Conservation (phyloP, 169 alveolate species). For the Amoebophrya sp. region DNA sequence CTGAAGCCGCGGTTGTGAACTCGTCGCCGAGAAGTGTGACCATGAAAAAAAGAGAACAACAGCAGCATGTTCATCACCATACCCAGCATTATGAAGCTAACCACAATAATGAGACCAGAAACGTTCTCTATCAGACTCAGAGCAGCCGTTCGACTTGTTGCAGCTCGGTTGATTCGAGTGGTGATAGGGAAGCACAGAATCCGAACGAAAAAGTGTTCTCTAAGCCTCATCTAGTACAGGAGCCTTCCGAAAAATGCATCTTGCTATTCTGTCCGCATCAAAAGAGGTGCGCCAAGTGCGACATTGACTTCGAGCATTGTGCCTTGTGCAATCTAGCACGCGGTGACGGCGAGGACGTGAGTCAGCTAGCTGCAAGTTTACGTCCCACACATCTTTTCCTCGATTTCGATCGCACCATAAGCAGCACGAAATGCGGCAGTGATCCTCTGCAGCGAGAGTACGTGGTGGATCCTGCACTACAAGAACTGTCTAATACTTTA, state of each 20-base stretch:
- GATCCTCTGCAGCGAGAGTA: not conserved
- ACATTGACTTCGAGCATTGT: not conserved
- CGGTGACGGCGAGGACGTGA: not conserved
- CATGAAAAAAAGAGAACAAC: too few relatives aligned
- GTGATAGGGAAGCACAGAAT: too few relatives aligned
- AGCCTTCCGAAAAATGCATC: not conserved
- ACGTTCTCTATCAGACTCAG: too few relatives aligned
- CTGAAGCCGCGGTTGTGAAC: too few relatives aligned
- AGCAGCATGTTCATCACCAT: too few relatives aligned
- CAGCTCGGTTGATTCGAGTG: too few relatives aligned
- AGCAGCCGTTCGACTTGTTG: too few relatives aligned
- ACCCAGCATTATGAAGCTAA: too few relatives aligned
- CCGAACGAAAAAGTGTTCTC: too few relatives aligned
- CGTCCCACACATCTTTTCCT: not conserved
- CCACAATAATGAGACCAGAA: too few relatives aligned
- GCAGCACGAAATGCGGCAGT: not conserved
- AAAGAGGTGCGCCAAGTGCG: not conserved
- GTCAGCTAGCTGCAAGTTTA: not conserved
- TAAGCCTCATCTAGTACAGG: not conserved
- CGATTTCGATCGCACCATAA: not conserved
- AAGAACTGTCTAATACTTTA: not conserved
- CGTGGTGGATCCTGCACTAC: not conserved
- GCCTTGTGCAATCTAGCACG: not conserved
- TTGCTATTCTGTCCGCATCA: not conserved
- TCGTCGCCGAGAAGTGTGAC: too few relatives aligned